Percentiles rank a stretch among this genome's conserved stretches.
phyloP scores from a whole-genome alignment of 306 rosid genomes.

The Oemleria cerasiformis region DNA sequence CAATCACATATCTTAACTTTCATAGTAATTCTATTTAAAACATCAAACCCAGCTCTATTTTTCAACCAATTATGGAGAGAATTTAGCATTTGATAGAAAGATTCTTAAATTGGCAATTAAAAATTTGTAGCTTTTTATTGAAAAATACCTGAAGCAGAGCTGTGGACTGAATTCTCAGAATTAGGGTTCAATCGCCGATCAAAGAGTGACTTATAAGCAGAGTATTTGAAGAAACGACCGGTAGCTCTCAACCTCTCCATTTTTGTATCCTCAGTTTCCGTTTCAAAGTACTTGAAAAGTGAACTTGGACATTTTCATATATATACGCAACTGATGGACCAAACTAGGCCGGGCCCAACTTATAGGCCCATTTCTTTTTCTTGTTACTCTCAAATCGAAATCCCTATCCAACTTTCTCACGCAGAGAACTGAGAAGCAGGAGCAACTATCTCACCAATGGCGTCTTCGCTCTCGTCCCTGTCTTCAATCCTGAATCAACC shows the following conservation, averaged over 20 bases:
- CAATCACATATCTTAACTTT: background rate
- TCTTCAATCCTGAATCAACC: slow-evolving; percentile 59
- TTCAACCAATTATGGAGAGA: background rate
- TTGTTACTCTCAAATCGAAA: background rate
- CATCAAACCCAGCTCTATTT: background rate
- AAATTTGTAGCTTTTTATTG: background rate
- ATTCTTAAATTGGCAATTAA: background rate
- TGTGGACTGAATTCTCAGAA: slow-evolving; percentile 21
- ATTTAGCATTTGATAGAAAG: background rate
- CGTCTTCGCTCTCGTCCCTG: slow-evolving; percentile 43
- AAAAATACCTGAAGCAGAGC: slow-evolving; percentile 32
- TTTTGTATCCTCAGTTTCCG: background rate
- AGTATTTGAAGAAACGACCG: slow-evolving; percentile 33
- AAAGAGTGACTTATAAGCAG: slow-evolving; percentile 20
- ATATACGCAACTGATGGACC: background rate
- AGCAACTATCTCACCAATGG: slow-evolving; percentile 29
- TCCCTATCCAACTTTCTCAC: slow-evolving; percentile 1
- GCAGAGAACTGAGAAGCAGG: background rate
- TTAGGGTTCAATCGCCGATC: slow-evolving; percentile 18
- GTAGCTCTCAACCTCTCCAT: slow-evolving; percentile 49
- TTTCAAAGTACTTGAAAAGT: background rate
- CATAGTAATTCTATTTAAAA: background rate
- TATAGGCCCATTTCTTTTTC: background rate
- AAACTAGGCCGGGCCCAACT: background rate
- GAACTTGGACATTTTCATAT: background rate